Conservation (phyloP, 768 basidiomycete species). For the Gymnopilus junonius region DNA sequence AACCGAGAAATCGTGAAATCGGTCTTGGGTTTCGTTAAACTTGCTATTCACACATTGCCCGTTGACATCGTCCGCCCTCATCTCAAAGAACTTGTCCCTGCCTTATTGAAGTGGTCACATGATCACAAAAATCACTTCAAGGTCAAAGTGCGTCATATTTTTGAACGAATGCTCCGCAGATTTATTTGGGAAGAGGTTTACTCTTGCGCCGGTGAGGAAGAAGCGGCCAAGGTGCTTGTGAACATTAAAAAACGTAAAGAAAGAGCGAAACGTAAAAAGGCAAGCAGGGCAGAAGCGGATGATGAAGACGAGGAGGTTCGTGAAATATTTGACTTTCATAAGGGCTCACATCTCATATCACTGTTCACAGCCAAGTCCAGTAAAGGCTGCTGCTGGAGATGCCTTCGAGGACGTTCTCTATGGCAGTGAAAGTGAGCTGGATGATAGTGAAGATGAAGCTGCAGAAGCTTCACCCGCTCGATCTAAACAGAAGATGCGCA, state of each 20-base stretch:
- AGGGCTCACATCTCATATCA: slow-evolving; percentile 2
- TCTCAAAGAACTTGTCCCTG: slow-evolving; percentile 78
- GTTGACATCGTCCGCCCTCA: slow-evolving; percentile 75
- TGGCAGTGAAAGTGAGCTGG: slow-evolving; percentile 92
- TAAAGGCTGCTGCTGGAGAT: slow-evolving; percentile 68
- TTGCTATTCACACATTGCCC: slow-evolving; percentile 86
- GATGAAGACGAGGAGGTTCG: slow-evolving; percentile 53
- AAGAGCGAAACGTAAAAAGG: slow-evolving; percentile 87
- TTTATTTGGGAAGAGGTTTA: slow-evolving; percentile 89
- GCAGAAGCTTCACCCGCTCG: slow-evolving; percentile 25
- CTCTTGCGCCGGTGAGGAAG: slow-evolving; percentile 72
- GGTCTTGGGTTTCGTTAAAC: slow-evolving; percentile 92
- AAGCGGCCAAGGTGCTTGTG: slow-evolving; percentile 84
- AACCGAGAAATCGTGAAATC: slow-evolving; percentile 99
- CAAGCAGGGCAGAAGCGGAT: slow-evolving; percentile 58
- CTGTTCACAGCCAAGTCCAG: slow-evolving; percentile 41
- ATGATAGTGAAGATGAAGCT: slow-evolving; percentile 69
- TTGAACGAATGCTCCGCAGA: slow-evolving; percentile 91
- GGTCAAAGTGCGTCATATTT: slow-evolving; percentile 93
- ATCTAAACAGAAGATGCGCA: slow-evolving; percentile 36
- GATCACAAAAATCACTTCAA: slow-evolving; percentile 99
- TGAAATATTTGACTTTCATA: background rate
- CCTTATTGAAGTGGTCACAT: slow-evolving; percentile 89
- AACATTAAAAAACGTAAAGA: slow-evolving; percentile 98
- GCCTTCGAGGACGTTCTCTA: slow-evolving; percentile 98